Evolutionary conservation across 768 basidiomycete species (phyloP), one percentile per base, ranked within the genome.

Genomic region (Termitomyces sp.): DNA sequence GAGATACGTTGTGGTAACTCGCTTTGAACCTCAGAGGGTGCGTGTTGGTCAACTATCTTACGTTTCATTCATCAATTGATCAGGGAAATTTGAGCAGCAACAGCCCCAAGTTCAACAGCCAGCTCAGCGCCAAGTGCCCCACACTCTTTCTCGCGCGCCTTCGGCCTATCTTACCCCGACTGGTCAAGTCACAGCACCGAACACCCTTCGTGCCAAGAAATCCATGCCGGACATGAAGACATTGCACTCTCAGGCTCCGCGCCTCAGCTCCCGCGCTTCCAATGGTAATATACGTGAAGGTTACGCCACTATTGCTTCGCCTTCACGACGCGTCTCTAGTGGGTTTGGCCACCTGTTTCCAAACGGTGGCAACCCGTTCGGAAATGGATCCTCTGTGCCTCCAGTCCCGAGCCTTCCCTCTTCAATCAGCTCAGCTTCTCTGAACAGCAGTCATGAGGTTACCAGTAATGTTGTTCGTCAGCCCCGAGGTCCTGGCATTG

Each of bases 201-300:
- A 75, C 47, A 76, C 84, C 42, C 81, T 98, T 54, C 86, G 95
- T 42, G 85, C 87, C 71, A 98, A 98, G 79, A 97, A 97, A 74
- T 96, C 94, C 23, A 98, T 98, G 97, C 97, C 97, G 3, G 94
- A 98, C 71, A 86, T 98, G 84, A 91, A 91, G 74, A 88, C 88
- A 15, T 72, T 93, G 61, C 91, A 91, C 59, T 78, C 85, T 17
- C 84, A 86, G 64, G 86, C 87, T 1, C 91, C 89, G 35, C 87
- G 91, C 51, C 80, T 94, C 47, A 83, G 75, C 56, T 86, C 87
- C 15, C 87, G 91, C 58, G 79, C 90, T 17, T 94, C 91, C 47
- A 94, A 92, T 68, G 90, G 91, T 55, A 94, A 94, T 67, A 92
- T 94, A 56, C 85, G 91, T 43, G 81, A 83, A 68, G 90, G 89